A percentile compares a stretch with the other conserved stretches of the same genome.
Evolutionary conservation across 441 rosid species (phyloP).

Genomic region (Kokia cookei): DNA sequence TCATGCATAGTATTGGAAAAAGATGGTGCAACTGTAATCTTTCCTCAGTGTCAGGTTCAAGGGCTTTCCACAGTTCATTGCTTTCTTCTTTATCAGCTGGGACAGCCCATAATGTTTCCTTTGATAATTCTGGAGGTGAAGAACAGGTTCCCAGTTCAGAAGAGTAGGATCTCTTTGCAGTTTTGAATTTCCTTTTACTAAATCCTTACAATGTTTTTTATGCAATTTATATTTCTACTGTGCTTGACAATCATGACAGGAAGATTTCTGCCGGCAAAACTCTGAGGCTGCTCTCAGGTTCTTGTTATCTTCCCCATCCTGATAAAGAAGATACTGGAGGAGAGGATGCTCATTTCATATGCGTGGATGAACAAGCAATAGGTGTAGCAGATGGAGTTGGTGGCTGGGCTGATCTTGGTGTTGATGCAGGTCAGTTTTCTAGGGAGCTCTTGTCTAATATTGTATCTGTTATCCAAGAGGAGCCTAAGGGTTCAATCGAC

Average conservation of each 20-base stretch:
- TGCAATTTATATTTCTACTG: neutral
- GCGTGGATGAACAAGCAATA: constrained; percentile 69
- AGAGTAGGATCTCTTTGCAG: constrained; percentile 36
- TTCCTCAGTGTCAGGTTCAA: constrained; percentile 33
- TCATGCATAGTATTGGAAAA: constrained; percentile 44
- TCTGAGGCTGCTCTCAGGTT: constrained; percentile 66
- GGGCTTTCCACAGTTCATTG: constrained; percentile 51
- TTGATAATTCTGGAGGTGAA: constrained; percentile 46
- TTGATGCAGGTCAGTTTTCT: constrained; percentile 72
- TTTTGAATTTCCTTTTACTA: neutral
- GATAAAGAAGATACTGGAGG: constrained; percentile 92
- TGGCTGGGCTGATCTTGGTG: constrained; percentile 90
- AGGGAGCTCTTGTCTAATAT: constrained; percentile 88
- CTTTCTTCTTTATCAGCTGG: constrained; percentile 46
- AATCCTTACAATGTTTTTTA: neutral
- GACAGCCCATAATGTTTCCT: constrained; percentile 64
- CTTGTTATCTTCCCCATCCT: constrained; percentile 89
- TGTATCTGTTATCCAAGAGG: constrained; percentile 65
- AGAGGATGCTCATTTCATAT: constrained; percentile 87
- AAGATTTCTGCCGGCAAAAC: constrained; percentile 37
- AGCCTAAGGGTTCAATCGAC: constrained; percentile 75
- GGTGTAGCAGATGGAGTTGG: constrained; percentile 98
- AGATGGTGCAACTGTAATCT: constrained; percentile 36
- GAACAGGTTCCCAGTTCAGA: constrained; percentile 49
- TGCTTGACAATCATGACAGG: constrained; percentile 27